Conservation (phyloP, 2,329 filamentous ascomycete species). For the Paradendryphiella salina region DNA sequence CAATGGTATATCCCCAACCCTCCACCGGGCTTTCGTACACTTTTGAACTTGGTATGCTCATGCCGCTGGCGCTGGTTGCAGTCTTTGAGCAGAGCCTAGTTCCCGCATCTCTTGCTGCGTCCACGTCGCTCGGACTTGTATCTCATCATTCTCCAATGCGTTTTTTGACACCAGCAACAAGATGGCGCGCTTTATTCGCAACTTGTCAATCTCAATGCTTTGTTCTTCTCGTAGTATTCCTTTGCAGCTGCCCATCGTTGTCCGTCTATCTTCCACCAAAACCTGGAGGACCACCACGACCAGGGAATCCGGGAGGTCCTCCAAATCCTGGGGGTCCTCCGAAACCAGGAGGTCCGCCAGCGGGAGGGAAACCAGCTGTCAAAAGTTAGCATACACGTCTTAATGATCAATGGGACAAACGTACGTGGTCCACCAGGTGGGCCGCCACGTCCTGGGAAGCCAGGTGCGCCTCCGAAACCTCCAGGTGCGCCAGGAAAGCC, state of each 20-base stretch:
- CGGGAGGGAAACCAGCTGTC: conserved; percentile 49
- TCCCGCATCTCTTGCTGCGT: background rate
- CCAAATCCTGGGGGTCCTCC: conserved; percentile 38
- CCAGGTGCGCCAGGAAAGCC: conserved; percentile 45
- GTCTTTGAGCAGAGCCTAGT: conserved; percentile 1
- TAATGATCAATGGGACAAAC: conserved; percentile 4
- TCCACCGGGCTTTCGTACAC: conserved; percentile 7
- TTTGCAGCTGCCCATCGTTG: conserved; percentile 1
- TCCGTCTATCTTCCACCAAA: conserved; percentile 30
- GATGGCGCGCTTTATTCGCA: conserved; percentile 1
- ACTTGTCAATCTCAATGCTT: conserved; percentile 6
- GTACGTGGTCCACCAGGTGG: conserved; percentile 47
- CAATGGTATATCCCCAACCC: conserved; percentile 12
- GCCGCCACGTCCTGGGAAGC: conserved; percentile 42
- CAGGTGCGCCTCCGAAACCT: conserved; percentile 44
- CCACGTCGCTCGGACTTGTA: conserved; percentile 1
- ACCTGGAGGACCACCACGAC: conserved; percentile 36
- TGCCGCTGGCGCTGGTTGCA: conserved; percentile 1
- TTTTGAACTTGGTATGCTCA: conserved; percentile 7
- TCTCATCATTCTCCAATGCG: conserved; percentile 5
- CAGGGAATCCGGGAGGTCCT: conserved; percentile 27
- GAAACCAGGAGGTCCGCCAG: conserved; percentile 55
- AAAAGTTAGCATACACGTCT: conserved; percentile 28
- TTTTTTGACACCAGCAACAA: conserved; percentile 2
- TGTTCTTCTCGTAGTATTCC: conserved; percentile 1